phyloP scores from a whole-genome alignment of 805 yeast genomes.

The Lipomyces mesembrius region DNA sequence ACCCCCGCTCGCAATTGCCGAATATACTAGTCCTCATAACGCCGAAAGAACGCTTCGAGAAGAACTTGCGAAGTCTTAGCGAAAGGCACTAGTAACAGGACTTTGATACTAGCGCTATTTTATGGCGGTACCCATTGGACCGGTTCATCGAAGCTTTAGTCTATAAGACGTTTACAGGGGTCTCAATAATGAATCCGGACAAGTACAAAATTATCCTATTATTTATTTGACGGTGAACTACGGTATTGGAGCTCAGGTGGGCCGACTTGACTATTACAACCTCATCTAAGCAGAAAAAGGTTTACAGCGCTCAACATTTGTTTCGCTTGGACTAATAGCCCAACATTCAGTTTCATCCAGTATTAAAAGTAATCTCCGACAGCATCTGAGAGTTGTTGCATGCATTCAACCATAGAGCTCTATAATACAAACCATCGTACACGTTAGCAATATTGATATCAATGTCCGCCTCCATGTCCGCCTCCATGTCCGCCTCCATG shows the following conservation, averaged over 20 bases:
- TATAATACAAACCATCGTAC: background rate
- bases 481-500: too few relatives aligned
- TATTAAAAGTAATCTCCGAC: background rate
- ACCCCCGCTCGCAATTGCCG: background rate
- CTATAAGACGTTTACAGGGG: background rate
- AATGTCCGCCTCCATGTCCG: slow-evolving; percentile 5
- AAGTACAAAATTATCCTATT: too few relatives aligned
- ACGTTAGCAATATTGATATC: background rate
- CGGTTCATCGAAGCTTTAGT: background rate
- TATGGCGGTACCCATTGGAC: too few relatives aligned
- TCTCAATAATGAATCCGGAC: background rate
- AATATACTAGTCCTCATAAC: background rate
- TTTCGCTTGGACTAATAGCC: too few relatives aligned
- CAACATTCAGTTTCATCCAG: background rate
- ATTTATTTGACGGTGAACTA: too few relatives aligned
- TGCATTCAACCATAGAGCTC: background rate
- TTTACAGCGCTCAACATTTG: too few relatives aligned
- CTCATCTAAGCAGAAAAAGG: too few relatives aligned
- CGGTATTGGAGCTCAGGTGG: too few relatives aligned
- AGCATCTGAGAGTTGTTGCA: background rate
- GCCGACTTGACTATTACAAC: too few relatives aligned
- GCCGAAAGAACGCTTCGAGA: background rate
- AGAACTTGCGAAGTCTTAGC: background rate
- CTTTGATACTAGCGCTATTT: too few relatives aligned
- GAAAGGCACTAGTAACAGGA: too few relatives aligned